A percentile compares a stretch with the other conserved stretches of the same genome.
Evolutionary conservation across 192 early-diverging fungal species (phyloP).

Genomic region (Rhizophagus clarus): DNA sequence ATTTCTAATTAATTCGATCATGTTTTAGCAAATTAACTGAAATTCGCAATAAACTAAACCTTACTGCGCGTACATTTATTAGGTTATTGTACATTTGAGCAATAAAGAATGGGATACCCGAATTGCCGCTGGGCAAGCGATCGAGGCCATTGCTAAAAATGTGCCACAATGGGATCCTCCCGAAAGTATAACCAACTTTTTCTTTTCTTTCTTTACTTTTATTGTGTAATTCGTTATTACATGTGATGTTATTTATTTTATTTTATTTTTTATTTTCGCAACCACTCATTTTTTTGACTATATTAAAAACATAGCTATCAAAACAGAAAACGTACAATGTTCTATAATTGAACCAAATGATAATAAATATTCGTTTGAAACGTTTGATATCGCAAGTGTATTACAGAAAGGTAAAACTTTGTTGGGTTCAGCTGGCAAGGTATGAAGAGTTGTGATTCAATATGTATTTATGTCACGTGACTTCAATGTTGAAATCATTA

Average conservation of each 20-base stretch:
- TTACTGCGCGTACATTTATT: conserved; percentile 13
- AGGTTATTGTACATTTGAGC: conserved; percentile 84
- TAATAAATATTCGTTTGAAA: conserved; percentile 71
- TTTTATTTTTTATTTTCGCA: neutral
- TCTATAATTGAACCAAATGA: conserved; percentile 36
- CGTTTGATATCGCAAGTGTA: conserved; percentile 83
- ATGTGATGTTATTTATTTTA: neutral
- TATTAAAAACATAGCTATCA: conserved; percentile 21
- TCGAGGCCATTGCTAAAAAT: conserved; percentile 89
- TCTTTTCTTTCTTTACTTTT: neutral
- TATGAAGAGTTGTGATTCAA: neutral
- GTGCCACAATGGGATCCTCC: conserved; percentile 84
- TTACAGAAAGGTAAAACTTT: conserved; percentile 76
- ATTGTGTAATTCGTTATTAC: neutral
- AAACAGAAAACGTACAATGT: conserved; percentile 27
- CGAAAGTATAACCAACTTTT: conserved; percentile 20
- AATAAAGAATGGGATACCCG: conserved; percentile 95
- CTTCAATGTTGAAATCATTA: neutral
- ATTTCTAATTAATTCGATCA: conserved; percentile 30
- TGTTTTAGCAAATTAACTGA: neutral
- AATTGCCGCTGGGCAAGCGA: conserved; percentile 86
- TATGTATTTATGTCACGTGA: neutral
- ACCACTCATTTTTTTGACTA: too few relatives aligned
- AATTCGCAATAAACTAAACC: neutral
- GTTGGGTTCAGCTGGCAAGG: conserved; percentile 81